Base-by-base conservation (phyloP, 768 basidiomycete genomes). In the Stropharia rugosoannulata region DNA sequence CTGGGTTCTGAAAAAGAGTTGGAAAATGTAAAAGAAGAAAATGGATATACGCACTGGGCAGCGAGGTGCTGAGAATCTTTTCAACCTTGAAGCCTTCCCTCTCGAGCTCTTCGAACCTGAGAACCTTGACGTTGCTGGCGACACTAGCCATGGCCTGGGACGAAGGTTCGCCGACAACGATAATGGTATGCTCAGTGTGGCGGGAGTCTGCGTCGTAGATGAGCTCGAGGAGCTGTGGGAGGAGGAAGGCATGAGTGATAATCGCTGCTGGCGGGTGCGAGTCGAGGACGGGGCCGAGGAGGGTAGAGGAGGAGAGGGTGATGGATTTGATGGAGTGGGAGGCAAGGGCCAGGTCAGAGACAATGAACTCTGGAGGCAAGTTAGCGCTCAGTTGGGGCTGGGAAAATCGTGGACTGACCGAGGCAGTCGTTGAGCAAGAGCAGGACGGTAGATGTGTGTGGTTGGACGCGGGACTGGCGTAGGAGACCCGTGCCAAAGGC, bases 261-360 rank as follows among this genome's bases (percentile, higher is more conserved):
- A 95, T 89, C 18, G 85, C 85, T n/a, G 84, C 79, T 5, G 88
- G 89, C 1, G 81, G 79, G 54, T 89, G 82, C 0, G 73, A 72
- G 15, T 92, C 86, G 18, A 88, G 73, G 40, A 89, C 80, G 2
- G 80, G 72, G 0, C 85, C 75, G 39, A 97, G 80, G 15, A 95
- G 71, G 12, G 74, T 77, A 19, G 78, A 72, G 0, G 84, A 84
- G 50, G 80, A 74, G 53, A 88, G 72, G 5, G 85, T 93, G 65
- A 86, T 77, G 0, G 90, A 88, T 2, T 80, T 76, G 53, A 90
- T 83, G 9, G 85, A 86, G 59, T 84, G 80, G 5, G 83, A 81
- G 1, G 87, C 85, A 41, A 95, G 78, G 1, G 91, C 91, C 25
- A 95, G 77, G 71, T 94, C 92, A 27, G 83, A 76, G 44, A 94